Conservation (phyloP, 306 rosid species). For the Sindora glabra region DNA sequence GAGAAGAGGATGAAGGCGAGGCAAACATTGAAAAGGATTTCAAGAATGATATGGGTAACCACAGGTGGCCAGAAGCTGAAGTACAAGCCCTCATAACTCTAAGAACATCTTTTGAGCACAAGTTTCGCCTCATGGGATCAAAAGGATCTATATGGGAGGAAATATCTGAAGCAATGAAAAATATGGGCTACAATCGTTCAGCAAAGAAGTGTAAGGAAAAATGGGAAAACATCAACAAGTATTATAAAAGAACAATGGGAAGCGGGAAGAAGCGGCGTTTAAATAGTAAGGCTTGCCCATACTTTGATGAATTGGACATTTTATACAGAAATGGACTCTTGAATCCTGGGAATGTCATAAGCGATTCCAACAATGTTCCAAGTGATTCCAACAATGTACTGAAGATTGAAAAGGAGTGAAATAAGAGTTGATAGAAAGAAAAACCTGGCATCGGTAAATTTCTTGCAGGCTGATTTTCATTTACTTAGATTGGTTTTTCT, state of each 20-base stretch:
- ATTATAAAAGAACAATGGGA: slow-evolving; percentile 47
- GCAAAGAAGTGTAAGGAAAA: slow-evolving; percentile 78
- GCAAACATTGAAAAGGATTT: slow-evolving; percentile 21
- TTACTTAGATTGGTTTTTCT: neutral
- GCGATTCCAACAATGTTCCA: slow-evolving; percentile 17
- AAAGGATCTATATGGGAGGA: slow-evolving; percentile 76
- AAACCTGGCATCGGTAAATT: neutral
- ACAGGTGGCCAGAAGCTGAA: slow-evolving; percentile 77
- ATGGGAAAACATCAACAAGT: slow-evolving; percentile 87
- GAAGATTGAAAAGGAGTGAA: slow-evolving; percentile 26
- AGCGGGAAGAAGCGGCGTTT: slow-evolving; percentile 43
- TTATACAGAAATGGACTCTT: slow-evolving; percentile 42
- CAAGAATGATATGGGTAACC: slow-evolving; percentile 24
- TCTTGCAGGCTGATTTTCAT: neutral
- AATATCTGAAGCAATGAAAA: slow-evolving; percentile 48
- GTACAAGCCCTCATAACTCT: slow-evolving; percentile 56
- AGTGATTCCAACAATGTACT: slow-evolving; percentile 18
- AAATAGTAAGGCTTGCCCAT: slow-evolving; percentile 49
- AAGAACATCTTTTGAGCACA: slow-evolving; percentile 46
- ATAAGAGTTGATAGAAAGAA: neutral
- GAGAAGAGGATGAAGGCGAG: slow-evolving; percentile 33
- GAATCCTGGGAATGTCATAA: slow-evolving; percentile 30
- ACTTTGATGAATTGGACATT: slow-evolving; percentile 56
- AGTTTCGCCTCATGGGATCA: slow-evolving; percentile 27
- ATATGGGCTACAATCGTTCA: slow-evolving; percentile 51